These are phyloP conservation scores for Phalaenopsis equestris DNA, from an alignment of 106 monocot species.

Conservation along the genomic window DNA sequence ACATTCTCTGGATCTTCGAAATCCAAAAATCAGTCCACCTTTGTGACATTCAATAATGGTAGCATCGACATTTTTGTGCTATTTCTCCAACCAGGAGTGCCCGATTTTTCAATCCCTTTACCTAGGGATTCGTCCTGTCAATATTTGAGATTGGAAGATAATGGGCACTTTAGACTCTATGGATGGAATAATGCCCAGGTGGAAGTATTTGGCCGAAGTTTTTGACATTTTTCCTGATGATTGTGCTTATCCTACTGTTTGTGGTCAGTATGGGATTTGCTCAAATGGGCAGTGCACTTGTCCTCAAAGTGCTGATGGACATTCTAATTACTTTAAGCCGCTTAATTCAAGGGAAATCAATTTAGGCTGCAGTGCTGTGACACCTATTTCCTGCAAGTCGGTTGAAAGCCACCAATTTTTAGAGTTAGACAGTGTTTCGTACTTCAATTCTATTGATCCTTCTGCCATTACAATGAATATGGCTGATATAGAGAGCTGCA, in stretches of 20 bases:
- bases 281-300: conserved; percentile 24
- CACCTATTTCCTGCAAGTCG: conserved; percentile 9
- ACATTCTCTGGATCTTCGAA: neutral
- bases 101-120: neutral
- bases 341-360: conserved; percentile 2
- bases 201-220: conserved; percentile 1
- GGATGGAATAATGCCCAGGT: conserved; percentile 5
- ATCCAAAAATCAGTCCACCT: neutral
- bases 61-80: neutral
- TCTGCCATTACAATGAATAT: neutral
- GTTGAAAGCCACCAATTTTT: conserved; percentile 6
- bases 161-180: conserved; percentile 13
- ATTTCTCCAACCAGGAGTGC: neutral
- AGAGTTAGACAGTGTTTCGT: conserved; percentile 14
- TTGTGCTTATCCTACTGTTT: conserved; percentile 14
- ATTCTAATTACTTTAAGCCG: neutral
- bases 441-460: conserved; percentile 1
- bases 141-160: conserved; percentile 5
- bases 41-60: neutral
- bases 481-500: conserved; percentile 5
- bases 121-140: neutral
- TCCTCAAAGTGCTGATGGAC: conserved; percentile 1
- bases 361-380: conserved; percentile 9
- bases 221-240: neutral
- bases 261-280: conserved; percentile 30